Evolutionary conservation across 257 asterid genomes (phyloP), one percentile per base, ranked within the genome.

Genomic region (Salvia miltiorrhiza): DNA sequence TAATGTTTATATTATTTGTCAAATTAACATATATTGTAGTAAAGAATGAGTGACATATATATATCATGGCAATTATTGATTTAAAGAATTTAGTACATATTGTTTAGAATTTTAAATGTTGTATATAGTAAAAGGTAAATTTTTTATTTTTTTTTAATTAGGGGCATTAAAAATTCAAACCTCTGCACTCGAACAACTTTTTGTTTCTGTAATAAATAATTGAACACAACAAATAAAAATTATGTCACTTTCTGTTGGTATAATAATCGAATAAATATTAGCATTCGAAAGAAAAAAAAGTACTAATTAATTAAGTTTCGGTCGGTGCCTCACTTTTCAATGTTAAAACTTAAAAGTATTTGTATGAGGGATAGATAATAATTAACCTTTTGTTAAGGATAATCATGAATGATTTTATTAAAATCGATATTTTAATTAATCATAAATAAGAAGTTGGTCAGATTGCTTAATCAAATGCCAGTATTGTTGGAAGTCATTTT

Each of bases 401-500:
- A 19, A 37, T 19, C 9, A 32, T 53, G 4, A 23, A 56, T 30
- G 21, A 13, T 9, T 62, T 4, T 20, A 39, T 40, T 4, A 9
- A 20, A 9, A 21, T 1, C 6, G 37, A 44, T 11, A 60, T 59
- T 33, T 33, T n/a, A 9, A 62, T 62, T 40, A 20, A 19, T 24
- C 2, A 7, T 41, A 24, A 20, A 61, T 19, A 37, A 62, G 35
- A 19, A 23, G 67, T 40, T 62, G 67, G 41, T 43, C 26, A 43
- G 69, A 12, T 63, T 63, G 62, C 62, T 55, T 14, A 16, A 17
- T 37, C 49, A 60, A 4, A 37, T 26, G 45, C 41, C 70, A 16
- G 4, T 64, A 64, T 9, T 64, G 41, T 45, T 45, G 57, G 57
- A 17, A 65, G 70, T 47, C 59, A 8, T 30, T 65, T 17, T 65